These are phyloP conservation scores for Microbotryum silenes-acaulis DNA, from an alignment of 1,284 basidiomycete species.

Conservation along the genomic window DNA sequence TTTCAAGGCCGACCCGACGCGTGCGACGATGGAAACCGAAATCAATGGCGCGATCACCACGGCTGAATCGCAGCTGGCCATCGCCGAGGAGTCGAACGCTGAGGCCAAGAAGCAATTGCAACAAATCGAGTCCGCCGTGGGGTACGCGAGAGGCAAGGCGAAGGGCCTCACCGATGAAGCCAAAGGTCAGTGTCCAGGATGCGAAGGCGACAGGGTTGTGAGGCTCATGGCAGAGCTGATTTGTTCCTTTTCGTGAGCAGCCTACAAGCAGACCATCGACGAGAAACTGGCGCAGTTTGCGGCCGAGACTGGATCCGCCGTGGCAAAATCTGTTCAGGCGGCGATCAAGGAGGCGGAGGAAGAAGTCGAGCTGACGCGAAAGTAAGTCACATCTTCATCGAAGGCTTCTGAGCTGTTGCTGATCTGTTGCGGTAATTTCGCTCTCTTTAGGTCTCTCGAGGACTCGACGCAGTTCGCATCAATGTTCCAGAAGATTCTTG, in stretches of 20 bases:
- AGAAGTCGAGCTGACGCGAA: not conserved
- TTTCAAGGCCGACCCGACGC: slow-evolving; percentile 17
- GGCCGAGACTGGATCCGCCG: slow-evolving; percentile 1
- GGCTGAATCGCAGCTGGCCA: slow-evolving; percentile 11
- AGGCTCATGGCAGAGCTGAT: too few relatives aligned
- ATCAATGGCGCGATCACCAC: slow-evolving; percentile 20
- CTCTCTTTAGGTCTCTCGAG: too few relatives aligned
- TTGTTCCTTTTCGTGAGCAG: too few relatives aligned
- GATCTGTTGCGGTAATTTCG: not conserved
- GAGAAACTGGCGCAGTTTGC: slow-evolving; percentile 7
- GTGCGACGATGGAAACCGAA: slow-evolving; percentile 30
- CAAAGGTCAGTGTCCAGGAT: not conserved
- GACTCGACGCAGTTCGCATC: too few relatives aligned
- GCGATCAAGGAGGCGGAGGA: slow-evolving; percentile 22
- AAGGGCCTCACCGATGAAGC: slow-evolving; percentile 9
- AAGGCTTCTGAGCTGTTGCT: not conserved
- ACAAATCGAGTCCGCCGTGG: slow-evolving; percentile 19
- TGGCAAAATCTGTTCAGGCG: slow-evolving; percentile 8
- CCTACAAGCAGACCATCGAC: slow-evolving; percentile 5
- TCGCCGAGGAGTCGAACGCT: slow-evolving; percentile 16
- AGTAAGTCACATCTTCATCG: not conserved
- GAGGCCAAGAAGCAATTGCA: slow-evolving; percentile 20
- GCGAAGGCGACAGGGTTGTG: too few relatives aligned
- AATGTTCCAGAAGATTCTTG: slow-evolving; percentile 55
- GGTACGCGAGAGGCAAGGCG: slow-evolving; percentile 21